These are phyloP conservation scores for Sporothrix brunneoviolacea DNA, from an alignment of 2,329 filamentous ascomycete species.

Conservation along the genomic window DNA sequence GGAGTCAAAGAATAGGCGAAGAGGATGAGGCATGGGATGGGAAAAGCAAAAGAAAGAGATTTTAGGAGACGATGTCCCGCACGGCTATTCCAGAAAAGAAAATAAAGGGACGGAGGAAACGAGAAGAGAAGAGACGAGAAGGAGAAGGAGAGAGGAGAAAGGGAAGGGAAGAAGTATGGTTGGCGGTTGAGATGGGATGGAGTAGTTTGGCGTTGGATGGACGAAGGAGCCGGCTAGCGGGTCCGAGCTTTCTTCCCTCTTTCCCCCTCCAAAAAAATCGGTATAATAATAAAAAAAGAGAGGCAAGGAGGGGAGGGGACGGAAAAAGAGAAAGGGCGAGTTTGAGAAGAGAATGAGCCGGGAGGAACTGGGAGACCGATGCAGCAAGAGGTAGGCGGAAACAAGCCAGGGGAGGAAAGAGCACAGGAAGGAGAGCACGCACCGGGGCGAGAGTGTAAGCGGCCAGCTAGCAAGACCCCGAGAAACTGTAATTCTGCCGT, in stretches of 20 bases:
- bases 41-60: neutral
- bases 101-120: neutral
- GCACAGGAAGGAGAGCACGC: too few relatives aligned
- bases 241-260: conserved; percentile 11
- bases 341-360: conserved; percentile 7
- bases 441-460: too few relatives aligned
- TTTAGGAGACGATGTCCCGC: too few relatives aligned
- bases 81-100: too few relatives aligned
- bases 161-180: neutral
- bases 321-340: conserved; percentile 4
- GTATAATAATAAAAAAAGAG: neutral
- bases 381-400: neutral
- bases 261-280: neutral
- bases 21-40: too few relatives aligned
- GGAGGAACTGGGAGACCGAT: conserved; percentile 1
- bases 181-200: neutral
- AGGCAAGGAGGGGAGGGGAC: neutral
- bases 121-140: neutral
- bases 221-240: conserved; percentile 13
- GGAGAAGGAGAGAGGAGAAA: neutral
- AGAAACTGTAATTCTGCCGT: too few relatives aligned
- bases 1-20: too few relatives aligned
- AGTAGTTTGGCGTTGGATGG: conserved; percentile 8
- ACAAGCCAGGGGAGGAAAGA: neutral
- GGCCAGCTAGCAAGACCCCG: too few relatives aligned